Conservation (phyloP, 1,139 yeast genomes). For the Suhomyces choctaworum region DNA sequence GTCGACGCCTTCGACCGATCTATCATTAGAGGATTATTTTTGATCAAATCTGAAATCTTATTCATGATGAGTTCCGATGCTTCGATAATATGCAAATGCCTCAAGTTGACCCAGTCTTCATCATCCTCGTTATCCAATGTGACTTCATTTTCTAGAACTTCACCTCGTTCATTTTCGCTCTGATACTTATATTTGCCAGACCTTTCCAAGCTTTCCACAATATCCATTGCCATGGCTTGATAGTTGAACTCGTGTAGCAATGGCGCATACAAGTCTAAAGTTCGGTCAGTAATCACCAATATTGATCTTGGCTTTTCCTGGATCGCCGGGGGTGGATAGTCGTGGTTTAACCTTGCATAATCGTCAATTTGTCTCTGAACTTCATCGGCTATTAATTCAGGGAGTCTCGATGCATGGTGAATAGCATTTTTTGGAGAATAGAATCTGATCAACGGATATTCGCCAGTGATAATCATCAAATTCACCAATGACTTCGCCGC, state of each 20-base stretch:
- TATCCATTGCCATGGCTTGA: slow-evolving; percentile 90
- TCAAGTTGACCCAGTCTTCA: slow-evolving; percentile 69
- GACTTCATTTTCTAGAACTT: slow-evolving; percentile 39
- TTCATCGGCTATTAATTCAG: slow-evolving; percentile 70
- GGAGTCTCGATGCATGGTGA: slow-evolving; percentile 60
- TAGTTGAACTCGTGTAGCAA: slow-evolving; percentile 89
- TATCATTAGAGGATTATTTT: slow-evolving; percentile 70
- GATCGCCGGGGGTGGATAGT: slow-evolving; percentile 59
- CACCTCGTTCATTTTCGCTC: slow-evolving; percentile 64
- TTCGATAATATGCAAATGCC: slow-evolving; percentile 78
- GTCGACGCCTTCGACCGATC: slow-evolving; percentile 62
- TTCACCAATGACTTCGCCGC: slow-evolving; percentile 68
- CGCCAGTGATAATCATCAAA: slow-evolving; percentile 77
- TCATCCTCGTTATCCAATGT: slow-evolving; percentile 62
- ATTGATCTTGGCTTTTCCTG: slow-evolving; percentile 68
- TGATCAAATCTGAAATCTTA: slow-evolving; percentile 65
- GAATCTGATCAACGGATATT: slow-evolving; percentile 82
- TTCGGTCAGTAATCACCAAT: slow-evolving; percentile 75
- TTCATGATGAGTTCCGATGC: slow-evolving; percentile 64
- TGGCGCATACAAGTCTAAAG: slow-evolving; percentile 82
- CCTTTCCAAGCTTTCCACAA: slow-evolving; percentile 50
- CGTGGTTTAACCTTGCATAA: slow-evolving; percentile 67
- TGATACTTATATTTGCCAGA: slow-evolving; percentile 60
- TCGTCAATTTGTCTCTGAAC: slow-evolving; percentile 73
- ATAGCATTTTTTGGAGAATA: slow-evolving; percentile 52